Evolutionary conservation across 352 stramenopile genomes (phyloP).

Genomic region (Elongisporangium anandrum): DNA sequence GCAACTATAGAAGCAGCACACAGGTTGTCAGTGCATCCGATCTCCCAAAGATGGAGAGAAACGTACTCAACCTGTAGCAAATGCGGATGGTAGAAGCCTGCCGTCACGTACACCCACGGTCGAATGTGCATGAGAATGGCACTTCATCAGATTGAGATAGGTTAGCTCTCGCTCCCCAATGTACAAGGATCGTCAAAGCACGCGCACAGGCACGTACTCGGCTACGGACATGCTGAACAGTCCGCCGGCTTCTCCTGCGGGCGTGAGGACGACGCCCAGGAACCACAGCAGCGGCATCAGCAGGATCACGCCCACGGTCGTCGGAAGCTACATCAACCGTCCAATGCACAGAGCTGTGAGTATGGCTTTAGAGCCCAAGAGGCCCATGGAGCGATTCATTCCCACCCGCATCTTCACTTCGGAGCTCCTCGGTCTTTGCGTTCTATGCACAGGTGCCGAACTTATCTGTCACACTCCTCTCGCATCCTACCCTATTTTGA

Average conservation of each 20-base stretch:
- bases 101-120: conserved; percentile 82
- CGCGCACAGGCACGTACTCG: conserved; percentile 39
- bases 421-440: background rate
- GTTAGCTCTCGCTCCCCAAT: background rate
- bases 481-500: background rate
- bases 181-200: background rate
- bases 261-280: conserved; percentile 69
- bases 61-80: conserved; percentile 45
- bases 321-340: conserved; percentile 42
- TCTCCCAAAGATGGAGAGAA: background rate
- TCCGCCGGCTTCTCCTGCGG: conserved; percentile 54
- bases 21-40: conserved; percentile 1
- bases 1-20: conserved; percentile 40
- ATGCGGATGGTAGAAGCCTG: conserved; percentile 83
- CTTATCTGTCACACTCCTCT: background rate
- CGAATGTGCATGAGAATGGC: conserved; percentile 83
- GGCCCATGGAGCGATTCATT: background rate
- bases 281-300: conserved; percentile 65
- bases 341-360: conserved; percentile 2
- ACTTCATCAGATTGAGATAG: conserved; percentile 17
- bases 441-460: background rate
- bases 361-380: background rate
- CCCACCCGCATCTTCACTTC: background rate
- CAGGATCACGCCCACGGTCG: conserved; percentile 59
- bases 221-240: conserved; percentile 75